These are phyloP conservation scores for Eimeria maxima DNA, from an alignment of 169 alveolate genomes.

Conservation along the genomic window DNA sequence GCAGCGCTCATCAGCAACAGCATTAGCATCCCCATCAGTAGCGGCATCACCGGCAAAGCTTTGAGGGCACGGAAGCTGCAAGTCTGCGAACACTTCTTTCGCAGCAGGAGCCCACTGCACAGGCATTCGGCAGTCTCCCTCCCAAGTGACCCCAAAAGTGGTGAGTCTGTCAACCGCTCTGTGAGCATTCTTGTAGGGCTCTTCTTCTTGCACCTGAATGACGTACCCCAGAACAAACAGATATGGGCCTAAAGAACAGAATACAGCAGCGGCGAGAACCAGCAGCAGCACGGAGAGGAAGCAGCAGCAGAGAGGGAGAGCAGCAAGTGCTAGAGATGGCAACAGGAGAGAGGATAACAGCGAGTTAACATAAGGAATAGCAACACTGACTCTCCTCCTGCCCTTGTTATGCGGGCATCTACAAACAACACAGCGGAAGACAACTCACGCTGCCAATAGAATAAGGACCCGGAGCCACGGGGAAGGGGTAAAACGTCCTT, in stretches of 20 bases:
- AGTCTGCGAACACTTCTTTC: constrained; percentile 4
- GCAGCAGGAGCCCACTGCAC: constrained; percentile 81
- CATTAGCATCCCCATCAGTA: neutral
- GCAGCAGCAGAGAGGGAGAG: too few relatives aligned
- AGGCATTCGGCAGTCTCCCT: constrained; percentile 59
- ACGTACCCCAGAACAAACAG: neutral
- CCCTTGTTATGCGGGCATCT: neutral
- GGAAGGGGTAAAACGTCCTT: constrained; percentile 85
- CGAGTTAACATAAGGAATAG: too few relatives aligned
- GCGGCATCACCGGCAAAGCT: neutral
- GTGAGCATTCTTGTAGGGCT: constrained; percentile 5
- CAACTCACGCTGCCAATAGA: constrained; percentile 61
- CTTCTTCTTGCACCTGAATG: neutral
- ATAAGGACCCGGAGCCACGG: constrained; percentile 86
- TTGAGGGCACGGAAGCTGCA: constrained; percentile 41
- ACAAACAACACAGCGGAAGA: neutral
- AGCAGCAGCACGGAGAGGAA: too few relatives aligned
- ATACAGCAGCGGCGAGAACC: too few relatives aligned
- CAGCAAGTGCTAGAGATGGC: too few relatives aligned
- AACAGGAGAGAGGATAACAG: too few relatives aligned
- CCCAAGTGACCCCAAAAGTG: constrained; percentile 81
- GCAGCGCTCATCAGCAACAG: too few relatives aligned
- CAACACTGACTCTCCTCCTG: too few relatives aligned
- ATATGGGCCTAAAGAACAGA: too few relatives aligned
- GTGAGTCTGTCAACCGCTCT: constrained; percentile 76